A percentile compares a stretch with the other conserved stretches of the same genome.
phyloP scores from a whole-genome alignment of 2,329 filamentous ascomycete species.

The Clarireedia homoeocarpa region DNA sequence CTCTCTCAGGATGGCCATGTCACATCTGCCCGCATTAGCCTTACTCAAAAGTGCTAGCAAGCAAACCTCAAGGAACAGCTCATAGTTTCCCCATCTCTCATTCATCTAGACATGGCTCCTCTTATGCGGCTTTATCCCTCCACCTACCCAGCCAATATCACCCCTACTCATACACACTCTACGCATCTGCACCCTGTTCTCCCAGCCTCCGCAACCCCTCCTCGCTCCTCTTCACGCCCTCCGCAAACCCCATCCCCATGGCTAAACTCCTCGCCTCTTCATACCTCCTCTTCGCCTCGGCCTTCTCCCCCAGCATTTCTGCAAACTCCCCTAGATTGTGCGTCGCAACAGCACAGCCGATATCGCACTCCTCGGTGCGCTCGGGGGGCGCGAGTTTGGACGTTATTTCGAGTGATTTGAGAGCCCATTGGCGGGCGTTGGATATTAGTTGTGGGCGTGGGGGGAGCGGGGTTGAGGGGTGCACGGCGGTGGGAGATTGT shows the following conservation, averaged over 20 bases:
- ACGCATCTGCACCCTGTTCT: not conserved
- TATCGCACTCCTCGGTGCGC: conserved; percentile 71
- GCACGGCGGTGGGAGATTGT: conserved; percentile 26
- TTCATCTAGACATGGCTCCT: too few relatives aligned
- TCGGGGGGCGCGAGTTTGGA: conserved; percentile 56
- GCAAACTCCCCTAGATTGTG: conserved; percentile 83
- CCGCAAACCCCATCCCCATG: conserved; percentile 42
- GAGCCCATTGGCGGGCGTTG: conserved; percentile 69
- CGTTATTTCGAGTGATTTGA: conserved; percentile 64
- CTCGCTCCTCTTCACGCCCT: conserved; percentile 45
- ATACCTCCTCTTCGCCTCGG: conserved; percentile 61
- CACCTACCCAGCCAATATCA: not conserved
- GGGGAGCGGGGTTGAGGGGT: conserved; percentile 32
- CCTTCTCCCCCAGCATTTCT: conserved; percentile 59
- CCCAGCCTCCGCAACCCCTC: conserved; percentile 36
- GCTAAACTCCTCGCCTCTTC: conserved; percentile 58
- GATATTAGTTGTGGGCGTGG: conserved; percentile 56
- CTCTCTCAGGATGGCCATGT: too few relatives aligned
- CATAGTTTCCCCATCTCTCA: too few relatives aligned
- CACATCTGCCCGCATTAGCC: too few relatives aligned
- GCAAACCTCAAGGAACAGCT: too few relatives aligned
- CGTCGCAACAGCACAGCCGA: conserved; percentile 75
- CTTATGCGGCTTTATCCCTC: not conserved
- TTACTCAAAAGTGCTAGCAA: too few relatives aligned
- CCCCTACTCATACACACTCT: not conserved